Evolutionary conservation across 345 rosid species (phyloP).

Genomic region (Rhodomyrtus tomentosa): DNA sequence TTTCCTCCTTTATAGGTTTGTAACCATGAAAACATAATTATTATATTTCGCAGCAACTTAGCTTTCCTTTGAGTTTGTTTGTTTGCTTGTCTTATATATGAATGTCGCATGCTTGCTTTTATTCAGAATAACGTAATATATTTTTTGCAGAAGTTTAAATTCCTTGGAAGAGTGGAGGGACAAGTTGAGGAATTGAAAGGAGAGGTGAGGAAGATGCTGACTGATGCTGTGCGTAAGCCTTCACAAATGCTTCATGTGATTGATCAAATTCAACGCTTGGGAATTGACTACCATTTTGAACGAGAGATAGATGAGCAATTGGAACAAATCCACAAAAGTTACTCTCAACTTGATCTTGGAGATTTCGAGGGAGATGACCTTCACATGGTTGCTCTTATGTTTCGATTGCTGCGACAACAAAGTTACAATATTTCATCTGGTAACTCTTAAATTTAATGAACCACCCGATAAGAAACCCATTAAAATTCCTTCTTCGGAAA

Average conservation of each 20-base stretch:
- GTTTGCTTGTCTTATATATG: not conserved
- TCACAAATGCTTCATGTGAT: conserved; percentile 4
- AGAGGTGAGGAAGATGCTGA: conserved; percentile 3
- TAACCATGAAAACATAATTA: not conserved
- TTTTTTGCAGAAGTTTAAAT: not conserved
- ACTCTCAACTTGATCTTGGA: not conserved
- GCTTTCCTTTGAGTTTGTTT: not conserved
- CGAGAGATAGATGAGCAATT: conserved; percentile 3
- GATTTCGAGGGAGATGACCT: not conserved
- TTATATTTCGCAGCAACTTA: not conserved
- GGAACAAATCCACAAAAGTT: not conserved
- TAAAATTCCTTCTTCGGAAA: not conserved
- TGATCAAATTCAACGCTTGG: conserved; percentile 21
- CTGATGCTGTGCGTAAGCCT: not conserved
- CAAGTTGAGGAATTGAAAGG: conserved; percentile 2
- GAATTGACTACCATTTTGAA: conserved; percentile 35
- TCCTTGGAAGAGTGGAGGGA: not conserved
- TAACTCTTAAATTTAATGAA: not conserved
- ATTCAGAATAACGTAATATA: not conserved
- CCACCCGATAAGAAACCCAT: not conserved
- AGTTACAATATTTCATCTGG: not conserved
- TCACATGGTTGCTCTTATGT: not conserved
- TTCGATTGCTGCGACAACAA: conserved; percentile 1
- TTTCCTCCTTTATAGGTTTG: not conserved
- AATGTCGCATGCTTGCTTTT: not conserved